Percentiles rank a stretch among this genome's conserved stretches.
Evolutionary conservation across 306 rosid species (phyloP).

Genomic region (Corylus americana): DNA sequence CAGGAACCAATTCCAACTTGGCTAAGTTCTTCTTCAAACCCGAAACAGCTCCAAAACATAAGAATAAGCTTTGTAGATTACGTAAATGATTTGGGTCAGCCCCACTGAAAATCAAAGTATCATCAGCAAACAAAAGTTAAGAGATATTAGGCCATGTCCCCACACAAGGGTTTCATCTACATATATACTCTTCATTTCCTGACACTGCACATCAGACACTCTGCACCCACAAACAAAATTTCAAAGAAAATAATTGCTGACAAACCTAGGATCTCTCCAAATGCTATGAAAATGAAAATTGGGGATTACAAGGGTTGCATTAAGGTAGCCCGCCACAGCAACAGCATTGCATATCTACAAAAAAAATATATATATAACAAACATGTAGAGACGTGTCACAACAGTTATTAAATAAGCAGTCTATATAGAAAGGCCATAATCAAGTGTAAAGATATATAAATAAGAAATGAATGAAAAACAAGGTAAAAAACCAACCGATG

Average conservation of each 20-base stretch:
- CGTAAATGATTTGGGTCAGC: too few species aligned
- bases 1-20: too few species aligned
- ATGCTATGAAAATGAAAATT: conserved; percentile 96
- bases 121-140: too few species aligned
- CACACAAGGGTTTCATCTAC: too few species aligned
- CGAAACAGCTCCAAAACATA: too few species aligned
- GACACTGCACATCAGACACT: not conserved
- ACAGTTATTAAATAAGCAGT: conserved; percentile 20
- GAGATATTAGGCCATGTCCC: too few species aligned
- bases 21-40: too few species aligned
- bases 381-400: conserved; percentile 26
- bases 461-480: conserved; percentile 20
- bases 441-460: not conserved
- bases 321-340: conserved; percentile 97
- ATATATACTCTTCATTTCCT: not conserved
- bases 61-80: too few species aligned
- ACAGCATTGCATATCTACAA: conserved; percentile 94
- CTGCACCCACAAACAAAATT: not conserved
- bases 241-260: conserved; percentile 10
- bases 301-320: conserved; percentile 95
- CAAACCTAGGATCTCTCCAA: conserved; percentile 99
- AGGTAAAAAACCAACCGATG: conserved; percentile 67
- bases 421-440: conserved; percentile 10
- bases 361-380: conserved; percentile 18
- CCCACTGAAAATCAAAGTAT: too few species aligned